phyloP scores from a whole-genome alignment of 2,329 filamentous ascomycete genomes.

The Xylaria arbuscula region DNA sequence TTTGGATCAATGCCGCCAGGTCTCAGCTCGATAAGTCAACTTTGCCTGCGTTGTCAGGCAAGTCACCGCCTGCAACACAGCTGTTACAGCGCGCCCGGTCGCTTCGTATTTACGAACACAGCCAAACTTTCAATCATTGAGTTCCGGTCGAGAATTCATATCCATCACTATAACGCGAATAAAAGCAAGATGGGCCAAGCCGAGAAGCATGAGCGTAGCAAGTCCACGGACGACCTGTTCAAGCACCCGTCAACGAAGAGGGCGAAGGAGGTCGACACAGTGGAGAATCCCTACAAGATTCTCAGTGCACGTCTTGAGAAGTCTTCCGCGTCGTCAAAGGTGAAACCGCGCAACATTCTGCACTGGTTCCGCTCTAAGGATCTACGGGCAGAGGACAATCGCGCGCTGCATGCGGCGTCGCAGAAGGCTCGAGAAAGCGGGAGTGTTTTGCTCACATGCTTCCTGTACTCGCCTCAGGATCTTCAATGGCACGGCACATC shows the following conservation, averaged over 20 bases:
- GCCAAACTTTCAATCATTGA: not conserved
- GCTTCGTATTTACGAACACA: too few species aligned
- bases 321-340: not conserved
- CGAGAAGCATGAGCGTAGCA: not conserved
- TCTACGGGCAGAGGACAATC: constrained; percentile 3
- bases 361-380: constrained; percentile 6
- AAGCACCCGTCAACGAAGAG: not conserved
- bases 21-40: not conserved
- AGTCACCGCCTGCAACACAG: not conserved
- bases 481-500: not conserved
- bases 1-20: not conserved
- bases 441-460: not conserved
- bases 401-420: not conserved
- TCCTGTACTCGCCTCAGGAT: constrained; percentile 2
- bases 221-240: not conserved
- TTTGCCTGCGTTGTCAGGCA: not conserved
- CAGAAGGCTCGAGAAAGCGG: not conserved
- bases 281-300: not conserved
- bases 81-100: not conserved
- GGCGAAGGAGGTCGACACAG: not conserved
- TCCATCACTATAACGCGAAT: not conserved
- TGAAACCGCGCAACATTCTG: not conserved
- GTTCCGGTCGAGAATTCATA: not conserved
- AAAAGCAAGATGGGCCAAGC: not conserved
- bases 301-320: not conserved